Base-by-base conservation (phyloP, 495 filamentous ascomycete species). In the Penicillium paradoxum region DNA sequence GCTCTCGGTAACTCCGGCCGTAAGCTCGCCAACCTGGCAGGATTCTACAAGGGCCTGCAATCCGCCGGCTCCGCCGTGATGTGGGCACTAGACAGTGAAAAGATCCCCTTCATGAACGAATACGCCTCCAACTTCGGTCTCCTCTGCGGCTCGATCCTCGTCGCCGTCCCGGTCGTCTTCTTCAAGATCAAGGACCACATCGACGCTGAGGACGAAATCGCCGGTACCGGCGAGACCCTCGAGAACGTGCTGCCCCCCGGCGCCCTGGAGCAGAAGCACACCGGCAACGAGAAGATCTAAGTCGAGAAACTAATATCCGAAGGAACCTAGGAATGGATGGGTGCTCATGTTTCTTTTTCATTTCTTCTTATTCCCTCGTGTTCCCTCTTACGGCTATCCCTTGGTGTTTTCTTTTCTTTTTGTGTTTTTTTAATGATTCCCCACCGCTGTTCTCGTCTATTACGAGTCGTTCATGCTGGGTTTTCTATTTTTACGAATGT, bases 11-110 rank as follows among this genome's bases (percentile, higher is more conserved):
- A 96, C 77, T 92, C 91, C 22, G 84, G 88, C 53, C 87, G 91
- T 60, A 91, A 89, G 61, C 82, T 90, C 14, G 91, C 91, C 69
- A 93, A 95, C 74, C 83, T 91, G 59, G 83, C 89, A 14, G 91
- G 91, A 41, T 95, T 91, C 76, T 95, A 95, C 81, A 95, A 95
- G 63, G 89, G 88, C 39, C 83, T 96, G 54, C 91, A 96, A 67
- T 91, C 88, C 18, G 89, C 89, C 15, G 91, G 90, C 45, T 79
- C 85, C 2, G 90, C 89, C 18, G 80, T 95, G 40, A 87, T 86
- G 59, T 95, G 83, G 85, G 77, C 82, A n/a, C 61, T 90, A 41
- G 90, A 96, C 53, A 76, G 75, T 11, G 45, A 79, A 18, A 73
- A 79, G 39, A 71, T 74, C 14, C 72, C 84, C 6, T 95, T 79